These are phyloP conservation scores for Cercospora sp. DNA, from an alignment of 2,329 filamentous ascomycete genomes.

Conservation along the genomic window DNA sequence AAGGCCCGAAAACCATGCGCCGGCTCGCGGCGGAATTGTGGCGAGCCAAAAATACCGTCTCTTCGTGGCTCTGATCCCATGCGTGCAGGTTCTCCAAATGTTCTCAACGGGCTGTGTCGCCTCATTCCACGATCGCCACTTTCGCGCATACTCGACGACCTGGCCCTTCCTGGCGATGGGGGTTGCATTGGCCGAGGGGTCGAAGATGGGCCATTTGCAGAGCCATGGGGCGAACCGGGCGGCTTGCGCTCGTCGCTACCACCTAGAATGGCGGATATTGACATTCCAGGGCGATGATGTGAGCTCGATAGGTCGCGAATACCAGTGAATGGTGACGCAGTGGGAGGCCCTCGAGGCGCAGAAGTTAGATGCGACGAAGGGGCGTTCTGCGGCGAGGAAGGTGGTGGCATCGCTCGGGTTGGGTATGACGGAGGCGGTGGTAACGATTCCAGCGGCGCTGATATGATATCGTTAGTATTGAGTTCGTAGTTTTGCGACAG, in stretches of 20 bases:
- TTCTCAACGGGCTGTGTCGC: conserved; percentile 32
- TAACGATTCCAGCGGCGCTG: conserved; percentile 36
- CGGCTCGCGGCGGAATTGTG: conserved; percentile 36
- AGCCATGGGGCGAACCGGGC: conserved; percentile 38
- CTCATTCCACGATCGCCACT: conserved; percentile 29
- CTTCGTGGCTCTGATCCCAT: conserved; percentile 30
- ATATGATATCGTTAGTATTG: not conserved
- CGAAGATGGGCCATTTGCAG: conserved; percentile 32
- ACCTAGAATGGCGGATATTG: conserved; percentile 71
- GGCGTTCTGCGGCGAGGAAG: conserved; percentile 50
- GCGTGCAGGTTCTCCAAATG: conserved; percentile 32
- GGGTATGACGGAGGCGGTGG: conserved; percentile 43
- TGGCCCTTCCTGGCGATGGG: conserved; percentile 46
- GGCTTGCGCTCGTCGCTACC: conserved; percentile 34
- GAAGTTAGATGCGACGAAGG: conserved; percentile 39
- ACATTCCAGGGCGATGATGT: conserved; percentile 66
- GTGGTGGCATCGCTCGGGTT: conserved; percentile 51
- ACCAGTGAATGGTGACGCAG: conserved; percentile 48
- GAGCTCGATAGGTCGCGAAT: conserved; percentile 58
- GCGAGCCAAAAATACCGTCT: conserved; percentile 38
- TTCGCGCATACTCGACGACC: conserved; percentile 41
- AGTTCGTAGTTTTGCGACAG: not conserved
- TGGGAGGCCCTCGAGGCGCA: conserved; percentile 47
- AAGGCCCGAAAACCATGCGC: conserved; percentile 37
- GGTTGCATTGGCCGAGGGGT: conserved; percentile 49